Base-by-base conservation (phyloP, 73 alveolate species). In the Paramecium bursaria region DNA sequence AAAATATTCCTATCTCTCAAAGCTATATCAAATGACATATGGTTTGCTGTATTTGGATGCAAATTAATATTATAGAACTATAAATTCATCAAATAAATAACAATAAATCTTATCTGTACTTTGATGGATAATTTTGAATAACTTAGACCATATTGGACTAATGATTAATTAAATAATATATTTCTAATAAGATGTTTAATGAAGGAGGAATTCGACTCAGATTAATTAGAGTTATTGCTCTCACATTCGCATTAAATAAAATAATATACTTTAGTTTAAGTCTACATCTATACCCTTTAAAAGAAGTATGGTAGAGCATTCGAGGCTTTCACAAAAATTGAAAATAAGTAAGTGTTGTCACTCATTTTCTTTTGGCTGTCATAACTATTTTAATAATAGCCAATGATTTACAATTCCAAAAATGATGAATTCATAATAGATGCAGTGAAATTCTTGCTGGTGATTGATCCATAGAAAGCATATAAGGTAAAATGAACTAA, bases 291-390 rank as follows among this genome's bases (percentile, higher is more conserved):
- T 13, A 30, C 52, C 17, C 35, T 30, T 30, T 57, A 57, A 57
- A 2, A 57, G 33, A 13, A 57, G 33, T 57, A 57, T 57, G 33
- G 33, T 3, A 57, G 33, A 42, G 51, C 76, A n/a, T 57, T 57
- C 33, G 76, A 57, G 15, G 49, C 76, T 0, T 57, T 57, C 33
- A 7, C 14, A 7, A 23, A 57, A 9, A 27, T 27, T 0, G 76
- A 30, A 0, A 57, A 57, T 57, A 1, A 17, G 3, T 57, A 57
- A 7, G 17, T 57, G 1, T 30, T 48, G 33, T 27, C n/a, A 27
- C 17, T 57, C 21, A 57, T 57, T 7, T 57, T 57, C 33, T 50
- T 50, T 2, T 57, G 76, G 76, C 17, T 57, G 0, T 30, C 27
- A 30, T 26, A 23, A 57, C 33, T 57, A n/a, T 27, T 57, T 27